These are phyloP conservation scores for Pleurotus eryngii DNA, from an alignment of 768 basidiomycete species.

Conservation along the genomic window DNA sequence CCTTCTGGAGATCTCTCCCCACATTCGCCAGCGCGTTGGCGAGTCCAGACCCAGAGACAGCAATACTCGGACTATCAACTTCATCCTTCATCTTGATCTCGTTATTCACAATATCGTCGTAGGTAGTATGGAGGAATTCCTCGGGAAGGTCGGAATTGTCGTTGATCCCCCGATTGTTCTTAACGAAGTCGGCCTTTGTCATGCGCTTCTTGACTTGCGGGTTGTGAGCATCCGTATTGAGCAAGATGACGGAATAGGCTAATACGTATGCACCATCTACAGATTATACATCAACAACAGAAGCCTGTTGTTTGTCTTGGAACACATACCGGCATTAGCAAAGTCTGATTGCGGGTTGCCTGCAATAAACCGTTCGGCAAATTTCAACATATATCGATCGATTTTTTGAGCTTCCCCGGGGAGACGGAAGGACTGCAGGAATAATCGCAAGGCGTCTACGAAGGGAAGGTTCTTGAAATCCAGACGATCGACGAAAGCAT, in stretches of 20 bases:
- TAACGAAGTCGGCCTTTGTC: slow-evolving; percentile 87
- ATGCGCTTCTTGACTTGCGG: slow-evolving; percentile 93
- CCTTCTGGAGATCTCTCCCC: slow-evolving; percentile 91
- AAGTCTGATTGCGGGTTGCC: slow-evolving; percentile 83
- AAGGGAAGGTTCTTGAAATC: slow-evolving; percentile 82
- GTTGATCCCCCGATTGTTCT: slow-evolving; percentile 97
- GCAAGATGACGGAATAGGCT: slow-evolving; percentile 91
- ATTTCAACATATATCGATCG: slow-evolving; percentile 98
- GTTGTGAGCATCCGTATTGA: slow-evolving; percentile 97
- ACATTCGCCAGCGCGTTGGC: slow-evolving; percentile 83
- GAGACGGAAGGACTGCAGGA: slow-evolving; percentile 93
- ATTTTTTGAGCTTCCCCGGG: slow-evolving; percentile 99
- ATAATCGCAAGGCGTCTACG: slow-evolving; percentile 84
- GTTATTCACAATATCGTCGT: slow-evolving; percentile 85
- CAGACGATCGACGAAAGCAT: slow-evolving; percentile 91
- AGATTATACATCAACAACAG: background rate
- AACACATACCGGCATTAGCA: slow-evolving; percentile 82
- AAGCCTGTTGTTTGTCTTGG: background rate
- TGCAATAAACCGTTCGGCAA: slow-evolving; percentile 93
- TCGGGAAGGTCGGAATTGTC: slow-evolving; percentile 87
- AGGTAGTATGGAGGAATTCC: slow-evolving; percentile 74
- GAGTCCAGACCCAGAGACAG: slow-evolving; percentile 61
- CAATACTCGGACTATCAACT: slow-evolving; percentile 54
- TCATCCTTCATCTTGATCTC: slow-evolving; percentile 99
- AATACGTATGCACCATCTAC: slow-evolving; percentile 93